Conservation (phyloP, 495 filamentous ascomycete genomes). For the Penicillium bovifimosum region DNA sequence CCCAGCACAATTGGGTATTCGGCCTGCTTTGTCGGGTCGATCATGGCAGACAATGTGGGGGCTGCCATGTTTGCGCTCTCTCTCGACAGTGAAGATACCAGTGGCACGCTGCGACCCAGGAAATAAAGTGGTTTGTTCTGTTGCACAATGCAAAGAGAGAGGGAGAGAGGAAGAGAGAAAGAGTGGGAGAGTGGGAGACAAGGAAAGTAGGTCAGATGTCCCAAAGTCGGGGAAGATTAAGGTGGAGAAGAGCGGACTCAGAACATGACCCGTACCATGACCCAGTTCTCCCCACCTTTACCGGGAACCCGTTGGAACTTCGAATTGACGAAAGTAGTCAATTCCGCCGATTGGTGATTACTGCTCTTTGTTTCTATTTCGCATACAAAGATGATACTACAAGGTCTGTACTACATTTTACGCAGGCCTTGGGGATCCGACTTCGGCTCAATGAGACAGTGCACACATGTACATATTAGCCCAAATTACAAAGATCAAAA, state of each 20-base stretch:
- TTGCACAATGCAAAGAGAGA: not conserved
- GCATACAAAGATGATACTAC: not conserved
- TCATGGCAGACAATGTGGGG: constrained; percentile 35
- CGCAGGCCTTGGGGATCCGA: constrained; percentile 3
- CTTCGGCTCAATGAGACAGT: not conserved
- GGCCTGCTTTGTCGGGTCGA: constrained; percentile 47
- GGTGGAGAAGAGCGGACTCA: not conserved
- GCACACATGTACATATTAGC: too few species aligned
- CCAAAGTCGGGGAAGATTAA: constrained; percentile 7
- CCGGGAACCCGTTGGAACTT: not conserved
- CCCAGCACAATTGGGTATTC: constrained; percentile 45
- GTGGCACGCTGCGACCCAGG: not conserved
- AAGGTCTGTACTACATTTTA: constrained; percentile 5
- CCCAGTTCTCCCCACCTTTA: not conserved
- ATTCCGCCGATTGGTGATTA: not conserved
- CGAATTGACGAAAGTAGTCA: not conserved
- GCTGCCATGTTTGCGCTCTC: constrained; percentile 31
- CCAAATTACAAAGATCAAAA: not conserved
- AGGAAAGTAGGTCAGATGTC: not conserved
- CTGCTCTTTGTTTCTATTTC: not conserved
- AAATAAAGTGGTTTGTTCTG: not conserved
- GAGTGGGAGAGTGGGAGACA: too few species aligned
- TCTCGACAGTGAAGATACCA: not conserved
- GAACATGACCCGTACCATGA: not conserved
- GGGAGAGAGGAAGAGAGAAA: too few species aligned